Conservation (phyloP, 805 yeast species). For the Kodamaea laetipori region DNA sequence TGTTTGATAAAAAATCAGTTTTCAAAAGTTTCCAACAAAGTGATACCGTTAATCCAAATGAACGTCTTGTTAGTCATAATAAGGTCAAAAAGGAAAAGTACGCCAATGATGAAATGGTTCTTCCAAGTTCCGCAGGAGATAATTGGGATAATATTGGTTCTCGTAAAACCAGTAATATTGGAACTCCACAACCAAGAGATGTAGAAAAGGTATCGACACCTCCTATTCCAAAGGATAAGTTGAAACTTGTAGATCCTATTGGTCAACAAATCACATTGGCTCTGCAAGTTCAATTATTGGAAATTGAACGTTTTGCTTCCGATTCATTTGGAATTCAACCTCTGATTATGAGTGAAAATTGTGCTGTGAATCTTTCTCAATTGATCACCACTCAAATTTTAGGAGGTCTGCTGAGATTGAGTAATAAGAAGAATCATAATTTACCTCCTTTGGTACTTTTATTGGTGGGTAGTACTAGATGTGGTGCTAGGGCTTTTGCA, state of each 20-base stretch:
- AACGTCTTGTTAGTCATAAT: conserved; percentile 76
- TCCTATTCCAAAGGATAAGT: conserved; percentile 16
- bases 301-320: conserved; percentile 62
- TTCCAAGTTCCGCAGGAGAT: conserved; percentile 45
- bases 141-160: conserved; percentile 54
- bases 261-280: conserved; percentile 52
- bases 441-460: conserved; percentile 75
- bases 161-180: conserved; percentile 5
- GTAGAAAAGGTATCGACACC: conserved; percentile 20
- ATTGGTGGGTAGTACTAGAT: conserved; percentile 58
- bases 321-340: conserved; percentile 54
- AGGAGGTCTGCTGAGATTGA: conserved; percentile 68
- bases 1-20: conserved; percentile 79
- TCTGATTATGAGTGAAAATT: conserved; percentile 57
- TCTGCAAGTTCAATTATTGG: conserved; percentile 77
- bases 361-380: conserved; percentile 65
- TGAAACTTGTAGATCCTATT: conserved; percentile 12
- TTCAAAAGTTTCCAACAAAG: conserved; percentile 71
- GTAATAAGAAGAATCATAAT: conserved; percentile 64
- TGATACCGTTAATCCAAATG: conserved; percentile 61
- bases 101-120: conserved; percentile 75
- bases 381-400: conserved; percentile 57
- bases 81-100: conserved; percentile 54
- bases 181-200: conserved; percentile 12
- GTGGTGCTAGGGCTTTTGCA: conserved; percentile 76